These are phyloP conservation scores for Nakazawaea wyomingensis DNA, from an alignment of 805 yeast genomes.

Conservation along the genomic window DNA sequence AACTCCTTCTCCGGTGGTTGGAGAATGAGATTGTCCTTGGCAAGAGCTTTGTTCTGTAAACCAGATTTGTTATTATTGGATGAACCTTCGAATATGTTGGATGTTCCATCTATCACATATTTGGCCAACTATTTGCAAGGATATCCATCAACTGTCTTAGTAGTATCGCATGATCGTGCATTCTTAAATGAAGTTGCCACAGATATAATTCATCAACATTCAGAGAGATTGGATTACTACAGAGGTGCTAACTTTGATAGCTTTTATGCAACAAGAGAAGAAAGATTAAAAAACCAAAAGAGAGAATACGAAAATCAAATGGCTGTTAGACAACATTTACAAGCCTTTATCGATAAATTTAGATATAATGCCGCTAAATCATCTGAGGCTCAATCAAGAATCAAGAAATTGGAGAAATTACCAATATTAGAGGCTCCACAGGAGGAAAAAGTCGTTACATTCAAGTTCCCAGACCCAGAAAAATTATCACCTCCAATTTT, in stretches of 20 bases:
- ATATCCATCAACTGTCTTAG: conserved; percentile 88
- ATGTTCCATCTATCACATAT: conserved; percentile 96
- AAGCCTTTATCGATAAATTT: conserved; percentile 90
- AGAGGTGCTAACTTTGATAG: conserved; percentile 90
- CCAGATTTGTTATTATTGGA: conserved; percentile 91
- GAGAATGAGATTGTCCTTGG: conserved; percentile 99
- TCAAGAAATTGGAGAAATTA: conserved; percentile 90
- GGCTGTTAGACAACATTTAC: conserved; percentile 92
- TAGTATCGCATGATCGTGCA: conserved; percentile 97
- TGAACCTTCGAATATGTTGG: conserved; percentile 99
- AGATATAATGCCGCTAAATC: conserved; percentile 98
- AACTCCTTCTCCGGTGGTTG: conserved; percentile 98
- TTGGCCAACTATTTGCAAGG: conserved; percentile 84
- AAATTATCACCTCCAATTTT: conserved; percentile 88
- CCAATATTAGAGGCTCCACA: conserved; percentile 93
- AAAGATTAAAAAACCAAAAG: conserved; percentile 85
- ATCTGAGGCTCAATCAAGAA: conserved; percentile 96
- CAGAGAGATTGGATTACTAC: conserved; percentile 94
- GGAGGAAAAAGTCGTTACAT: conserved; percentile 78
- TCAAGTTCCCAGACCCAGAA: conserved; percentile 95
- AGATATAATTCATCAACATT: conserved; percentile 95
- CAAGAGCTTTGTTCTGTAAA: conserved; percentile 95
- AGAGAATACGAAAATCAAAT: conserved; percentile 97
- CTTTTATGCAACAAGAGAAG: conserved; percentile 91
- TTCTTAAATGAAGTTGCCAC: conserved; percentile 97